These are phyloP conservation scores for Pyricularia grisea DNA, from an alignment of 2,329 filamentous ascomycete species.

Conservation along the genomic window DNA sequence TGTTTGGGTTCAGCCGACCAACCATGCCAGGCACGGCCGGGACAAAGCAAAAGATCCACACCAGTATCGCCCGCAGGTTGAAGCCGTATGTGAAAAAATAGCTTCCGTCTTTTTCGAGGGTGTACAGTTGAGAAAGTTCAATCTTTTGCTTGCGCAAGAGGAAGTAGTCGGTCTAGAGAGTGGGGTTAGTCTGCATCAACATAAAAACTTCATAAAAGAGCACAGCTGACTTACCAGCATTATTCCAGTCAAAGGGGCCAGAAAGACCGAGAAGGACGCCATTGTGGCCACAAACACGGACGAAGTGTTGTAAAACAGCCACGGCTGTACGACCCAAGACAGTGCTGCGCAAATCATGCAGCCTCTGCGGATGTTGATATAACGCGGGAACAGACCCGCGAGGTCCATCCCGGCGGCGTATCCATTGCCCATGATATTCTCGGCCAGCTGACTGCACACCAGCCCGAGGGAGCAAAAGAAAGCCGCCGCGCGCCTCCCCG, in stretches of 20 bases:
- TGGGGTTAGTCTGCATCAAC: not conserved
- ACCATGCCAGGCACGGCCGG: conserved; percentile 2
- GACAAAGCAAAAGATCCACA: conserved; percentile 1
- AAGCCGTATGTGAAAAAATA: conserved; percentile 34
- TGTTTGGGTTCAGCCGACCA: not conserved
- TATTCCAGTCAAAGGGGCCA: conserved; percentile 27
- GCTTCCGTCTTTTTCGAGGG: conserved; percentile 23
- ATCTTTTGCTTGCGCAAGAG: conserved; percentile 18
- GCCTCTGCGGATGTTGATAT: conserved; percentile 47
- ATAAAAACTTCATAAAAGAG: not conserved
- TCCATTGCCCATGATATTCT: conserved; percentile 36
- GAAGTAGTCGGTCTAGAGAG: conserved; percentile 20
- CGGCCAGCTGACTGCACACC: conserved; percentile 33
- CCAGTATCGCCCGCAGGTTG: conserved; percentile 14
- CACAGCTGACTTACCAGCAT: conserved; percentile 16
- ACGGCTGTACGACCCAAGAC: conserved; percentile 19
- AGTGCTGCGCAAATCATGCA: conserved; percentile 1
- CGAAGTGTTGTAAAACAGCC: conserved; percentile 20
- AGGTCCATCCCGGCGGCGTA: conserved; percentile 46
- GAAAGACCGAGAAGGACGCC: conserved; percentile 30
- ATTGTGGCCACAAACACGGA: conserved; percentile 19
- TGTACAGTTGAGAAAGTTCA: conserved; percentile 2
- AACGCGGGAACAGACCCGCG: conserved; percentile 38
- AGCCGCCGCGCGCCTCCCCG: conserved; percentile 27
- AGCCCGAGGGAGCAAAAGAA: conserved; percentile 36